A percentile compares a stretch with the other conserved stretches of the same genome.
phyloP scores from a whole-genome alignment of 192 early-diverging fungal species.

The Rhizophlyctis rosea region DNA sequence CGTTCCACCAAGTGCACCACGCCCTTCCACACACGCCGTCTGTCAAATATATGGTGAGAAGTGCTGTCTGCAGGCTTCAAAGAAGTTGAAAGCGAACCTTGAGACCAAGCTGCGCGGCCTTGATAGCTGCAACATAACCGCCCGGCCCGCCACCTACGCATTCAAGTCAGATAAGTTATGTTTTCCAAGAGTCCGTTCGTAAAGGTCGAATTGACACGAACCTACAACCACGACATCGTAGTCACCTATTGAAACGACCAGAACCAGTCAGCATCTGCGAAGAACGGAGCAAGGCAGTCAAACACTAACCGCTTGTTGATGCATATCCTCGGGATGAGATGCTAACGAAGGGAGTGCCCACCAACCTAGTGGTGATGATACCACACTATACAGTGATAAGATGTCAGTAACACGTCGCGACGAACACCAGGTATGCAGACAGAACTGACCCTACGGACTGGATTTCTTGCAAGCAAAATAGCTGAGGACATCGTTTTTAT shows the following conservation, averaged over 20 bases:
- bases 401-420: no score
- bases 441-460: no score
- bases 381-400: no score
- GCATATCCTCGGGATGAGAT: slow-evolving; percentile 3
- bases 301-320: background rate
- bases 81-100: slow-evolving; percentile 67
- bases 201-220: slow-evolving; percentile 1
- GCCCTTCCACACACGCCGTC: slow-evolving; percentile 96
- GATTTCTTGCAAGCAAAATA: no score
- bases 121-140: slow-evolving; percentile 98
- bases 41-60: slow-evolving; percentile 35
- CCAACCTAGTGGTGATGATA: no score
- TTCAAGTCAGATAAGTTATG: background rate
- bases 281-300: background rate
- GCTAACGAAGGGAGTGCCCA: no score
- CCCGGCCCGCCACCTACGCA: slow-evolving; percentile 88
- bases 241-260: background rate
- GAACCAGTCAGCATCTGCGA: background rate
- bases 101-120: slow-evolving; percentile 94
- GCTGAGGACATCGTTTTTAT: no score
- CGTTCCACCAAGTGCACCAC: slow-evolving; percentile 93
- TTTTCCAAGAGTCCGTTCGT: background rate
- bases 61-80: slow-evolving; percentile 8
- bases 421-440: no score
- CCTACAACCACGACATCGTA: slow-evolving; percentile 36